A percentile compares a stretch with the other conserved stretches of the same genome.
Evolutionary conservation across 1,284 basidiomycete genomes (phyloP).

Genomic region (Anthracocystis setariae): DNA sequence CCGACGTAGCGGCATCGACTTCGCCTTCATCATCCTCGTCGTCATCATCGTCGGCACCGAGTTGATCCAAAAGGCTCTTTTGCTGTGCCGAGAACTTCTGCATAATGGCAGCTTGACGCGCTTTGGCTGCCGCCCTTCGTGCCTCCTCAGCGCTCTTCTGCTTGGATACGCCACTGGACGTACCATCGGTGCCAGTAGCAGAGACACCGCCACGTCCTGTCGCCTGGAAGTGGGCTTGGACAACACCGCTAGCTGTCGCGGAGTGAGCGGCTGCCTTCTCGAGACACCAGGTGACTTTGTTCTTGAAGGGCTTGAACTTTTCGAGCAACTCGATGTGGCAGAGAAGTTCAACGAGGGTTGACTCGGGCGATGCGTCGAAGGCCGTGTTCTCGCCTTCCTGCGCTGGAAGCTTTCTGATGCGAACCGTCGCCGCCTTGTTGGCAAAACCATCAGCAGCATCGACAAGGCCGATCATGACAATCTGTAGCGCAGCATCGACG

Average conservation of each 20-base stretch:
- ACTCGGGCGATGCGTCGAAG: slow-evolving; percentile 3
- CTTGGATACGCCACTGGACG: slow-evolving; percentile 8
- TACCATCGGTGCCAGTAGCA: slow-evolving; percentile 4
- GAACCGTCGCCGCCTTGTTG: slow-evolving; percentile 14
- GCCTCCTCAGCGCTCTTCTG: slow-evolving; percentile 51
- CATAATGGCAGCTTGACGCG: slow-evolving; percentile 65
- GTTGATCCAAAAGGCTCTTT: slow-evolving; percentile 58
- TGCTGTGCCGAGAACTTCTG: slow-evolving; percentile 66
- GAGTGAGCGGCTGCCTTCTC: slow-evolving; percentile 37
- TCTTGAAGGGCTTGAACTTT: slow-evolving; percentile 54
- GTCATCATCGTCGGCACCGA: slow-evolving; percentile 60
- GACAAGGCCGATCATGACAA: slow-evolving; percentile 57
- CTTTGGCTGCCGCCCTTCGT: slow-evolving; percentile 58
- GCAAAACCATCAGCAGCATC: slow-evolving; percentile 49
- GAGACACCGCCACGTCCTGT: slow-evolving; percentile 28
- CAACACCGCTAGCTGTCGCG: slow-evolving; percentile 11
- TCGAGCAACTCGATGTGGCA: slow-evolving; percentile 45
- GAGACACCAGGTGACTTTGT: slow-evolving; percentile 57
- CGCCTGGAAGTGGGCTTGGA: slow-evolving; percentile 28
- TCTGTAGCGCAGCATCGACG: slow-evolving; percentile 84
- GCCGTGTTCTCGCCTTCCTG: slow-evolving; percentile 11
- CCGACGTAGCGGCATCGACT: slow-evolving; percentile 28
- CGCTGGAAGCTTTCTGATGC: slow-evolving; percentile 13
- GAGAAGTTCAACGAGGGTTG: slow-evolving; percentile 48
- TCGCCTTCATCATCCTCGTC: slow-evolving; percentile 51